Evolutionary conservation across 768 basidiomycete genomes (phyloP).

Genomic region (Pleurotus tuoliensis): DNA sequence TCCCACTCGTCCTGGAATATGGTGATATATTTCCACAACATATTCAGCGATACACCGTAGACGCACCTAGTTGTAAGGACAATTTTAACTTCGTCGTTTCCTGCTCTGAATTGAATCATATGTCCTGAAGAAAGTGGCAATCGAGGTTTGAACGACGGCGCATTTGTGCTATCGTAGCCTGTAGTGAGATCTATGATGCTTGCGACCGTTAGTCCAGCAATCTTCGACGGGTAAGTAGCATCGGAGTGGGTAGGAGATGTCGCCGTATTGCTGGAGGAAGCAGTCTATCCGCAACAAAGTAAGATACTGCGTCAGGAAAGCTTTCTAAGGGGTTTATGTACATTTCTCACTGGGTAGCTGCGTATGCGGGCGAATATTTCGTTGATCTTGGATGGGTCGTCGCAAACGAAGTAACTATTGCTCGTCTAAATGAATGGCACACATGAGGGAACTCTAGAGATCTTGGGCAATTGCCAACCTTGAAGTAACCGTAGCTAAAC

Average conservation of each 20-base stretch:
- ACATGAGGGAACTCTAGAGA: too few relatives aligned
- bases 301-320: neutral
- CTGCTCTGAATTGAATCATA: constrained; percentile 79
- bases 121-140: constrained; percentile 75
- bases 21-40: neutral
- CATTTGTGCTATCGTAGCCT: constrained; percentile 73
- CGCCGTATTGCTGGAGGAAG: neutral
- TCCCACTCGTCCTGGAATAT: constrained; percentile 70
- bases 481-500: constrained; percentile 71
- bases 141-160: constrained; percentile 57
- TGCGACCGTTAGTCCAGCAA: constrained; percentile 58
- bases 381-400: constrained; percentile 61
- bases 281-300: neutral
- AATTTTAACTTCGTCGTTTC: constrained; percentile 44
- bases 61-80: constrained; percentile 67
- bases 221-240: constrained; percentile 52
- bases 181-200: constrained; percentile 72
- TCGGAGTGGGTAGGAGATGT: constrained; percentile 16
- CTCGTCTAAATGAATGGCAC: constrained; percentile 44
- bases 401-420: constrained; percentile 81
- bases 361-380: constrained; percentile 67
- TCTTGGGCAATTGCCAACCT: constrained; percentile 35
- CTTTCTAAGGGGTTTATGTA: neutral
- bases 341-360: constrained; percentile 40
- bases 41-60: neutral